Conservation (phyloP, 2,329 filamentous ascomycete species). For the Clonostachys rosea region DNA sequence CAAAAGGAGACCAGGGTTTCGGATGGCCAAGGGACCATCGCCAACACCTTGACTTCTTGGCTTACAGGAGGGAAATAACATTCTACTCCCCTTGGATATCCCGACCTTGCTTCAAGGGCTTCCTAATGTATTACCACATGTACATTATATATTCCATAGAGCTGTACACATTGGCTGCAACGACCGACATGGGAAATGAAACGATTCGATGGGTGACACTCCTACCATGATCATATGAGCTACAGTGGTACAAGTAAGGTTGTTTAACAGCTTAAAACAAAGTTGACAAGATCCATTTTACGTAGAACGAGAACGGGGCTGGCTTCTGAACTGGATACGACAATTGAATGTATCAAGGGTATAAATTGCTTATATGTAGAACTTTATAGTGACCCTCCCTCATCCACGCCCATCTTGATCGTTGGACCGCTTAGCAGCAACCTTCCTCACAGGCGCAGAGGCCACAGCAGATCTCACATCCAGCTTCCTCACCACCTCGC, state of each 20-base stretch:
- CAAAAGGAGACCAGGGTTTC: conserved; percentile 37
- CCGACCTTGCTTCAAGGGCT: not conserved
- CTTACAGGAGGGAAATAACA: conserved; percentile 21
- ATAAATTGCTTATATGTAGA: not conserved
- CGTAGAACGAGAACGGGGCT: too few species aligned
- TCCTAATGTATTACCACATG: too few species aligned
- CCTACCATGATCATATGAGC: too few species aligned
- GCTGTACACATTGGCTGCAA: too few species aligned
- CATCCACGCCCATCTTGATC: not conserved
- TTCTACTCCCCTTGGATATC: not conserved
- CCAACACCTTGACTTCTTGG: conserved; percentile 19
- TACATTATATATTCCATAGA: too few species aligned
- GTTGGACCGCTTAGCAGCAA: conserved; percentile 27
- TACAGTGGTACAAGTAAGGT: too few species aligned
- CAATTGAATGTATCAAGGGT: not conserved
- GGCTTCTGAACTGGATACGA: too few species aligned
- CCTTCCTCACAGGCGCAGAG: conserved; percentile 36
- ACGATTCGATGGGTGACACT: too few species aligned
- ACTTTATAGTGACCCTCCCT: not conserved
- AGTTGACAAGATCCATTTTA: too few species aligned
- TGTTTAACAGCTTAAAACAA: too few species aligned
- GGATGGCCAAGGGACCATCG: conserved; percentile 16
- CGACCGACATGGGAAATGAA: too few species aligned
- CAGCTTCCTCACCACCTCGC: conserved; percentile 38
- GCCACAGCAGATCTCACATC: conserved; percentile 39